Evolutionary conservation across 176 grass and related monocot species (phyloP), one percentile per base, ranked within the genome.

Genomic region (Puya raimondii): DNA sequence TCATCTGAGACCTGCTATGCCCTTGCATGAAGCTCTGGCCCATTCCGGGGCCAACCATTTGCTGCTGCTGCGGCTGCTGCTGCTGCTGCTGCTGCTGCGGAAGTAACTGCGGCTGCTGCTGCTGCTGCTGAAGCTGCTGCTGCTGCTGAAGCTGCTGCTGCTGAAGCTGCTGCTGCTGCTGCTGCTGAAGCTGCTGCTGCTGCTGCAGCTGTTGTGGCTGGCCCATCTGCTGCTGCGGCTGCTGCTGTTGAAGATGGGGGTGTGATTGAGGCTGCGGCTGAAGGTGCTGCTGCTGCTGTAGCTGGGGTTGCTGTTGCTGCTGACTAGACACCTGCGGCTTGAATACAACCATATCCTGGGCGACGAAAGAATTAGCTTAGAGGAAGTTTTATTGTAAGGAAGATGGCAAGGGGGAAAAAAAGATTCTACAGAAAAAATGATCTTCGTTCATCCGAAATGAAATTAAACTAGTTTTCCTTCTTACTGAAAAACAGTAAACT

Each of bases 311-410:
- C 6, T 71, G 77, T 61, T 75, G 87, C 65, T 87, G 89, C 70
- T 92, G 89, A 64, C 81, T 80, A n/a, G 87, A n/a, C 14, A 94
- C 95, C 57, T 99, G 95, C 6, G 95, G 95, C 78, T 93, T 99
- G 59, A 99, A 99, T n/a, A 94, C 95, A 69, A 99, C 90, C 87
- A 99, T 91, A 76, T 99, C 95, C 95, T 99, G 65, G 25, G 64
- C 6, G 0, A 51, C 51, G 12, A 66, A 61, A 80, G 18, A 12
- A 18, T 47, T 65, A 17, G 23, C 29, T 80, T 67, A 73, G 11
- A 64, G 57, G 51, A 49, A 22, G 27, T 66, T 76, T 56, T 42
- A 42, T 42, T 6, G 33, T 42, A 42, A 42, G 33, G 33, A 42
- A 42, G 4, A 7, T 5, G 7, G 33, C 7, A 42, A n/a, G n/a